Conservation (phyloP, 177 flowering plant species). For the Vitis hybrid region DNA sequence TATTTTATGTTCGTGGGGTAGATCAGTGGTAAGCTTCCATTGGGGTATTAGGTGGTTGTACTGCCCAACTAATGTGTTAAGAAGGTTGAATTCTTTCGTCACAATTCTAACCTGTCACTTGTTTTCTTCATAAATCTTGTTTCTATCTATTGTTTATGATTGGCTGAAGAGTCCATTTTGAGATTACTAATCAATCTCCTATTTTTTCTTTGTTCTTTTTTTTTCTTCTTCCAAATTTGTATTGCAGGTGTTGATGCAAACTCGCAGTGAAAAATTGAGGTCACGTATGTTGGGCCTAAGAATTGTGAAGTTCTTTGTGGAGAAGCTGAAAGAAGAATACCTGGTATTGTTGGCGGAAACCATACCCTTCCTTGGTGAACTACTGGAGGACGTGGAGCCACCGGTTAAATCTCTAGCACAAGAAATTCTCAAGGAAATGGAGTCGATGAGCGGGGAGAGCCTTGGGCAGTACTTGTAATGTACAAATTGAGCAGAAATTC, state of each 20-base stretch:
- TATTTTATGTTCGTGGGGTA: too few species aligned
- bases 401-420: slow-evolving; percentile 83
- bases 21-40: too few species aligned
- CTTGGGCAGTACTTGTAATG: slow-evolving; percentile 63
- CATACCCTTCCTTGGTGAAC: slow-evolving; percentile 84
- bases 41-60: too few species aligned
- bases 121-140: too few species aligned
- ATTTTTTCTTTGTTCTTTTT: too few species aligned
- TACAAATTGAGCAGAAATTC: not conserved
- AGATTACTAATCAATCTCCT: too few species aligned
- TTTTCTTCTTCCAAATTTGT: too few species aligned
- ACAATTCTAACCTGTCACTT: too few species aligned
- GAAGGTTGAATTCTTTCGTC: too few species aligned
- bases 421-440: slow-evolving; percentile 80
- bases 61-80: too few species aligned
- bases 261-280: slow-evolving; percentile 81
- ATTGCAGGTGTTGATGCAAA: slow-evolving; percentile 87
- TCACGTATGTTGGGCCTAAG: slow-evolving; percentile 71
- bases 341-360: slow-evolving; percentile 72
- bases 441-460: slow-evolving; percentile 75
- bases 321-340: slow-evolving; percentile 85
- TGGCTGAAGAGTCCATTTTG: too few species aligned
- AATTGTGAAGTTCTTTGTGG: slow-evolving; percentile 63
- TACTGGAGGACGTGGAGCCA: slow-evolving; percentile 80
- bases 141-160: too few species aligned